Evolutionary conservation across 176 grass and related monocot genomes (phyloP), one percentile per base, ranked within the genome.

Genomic region (Tillandsia fasciculata): DNA sequence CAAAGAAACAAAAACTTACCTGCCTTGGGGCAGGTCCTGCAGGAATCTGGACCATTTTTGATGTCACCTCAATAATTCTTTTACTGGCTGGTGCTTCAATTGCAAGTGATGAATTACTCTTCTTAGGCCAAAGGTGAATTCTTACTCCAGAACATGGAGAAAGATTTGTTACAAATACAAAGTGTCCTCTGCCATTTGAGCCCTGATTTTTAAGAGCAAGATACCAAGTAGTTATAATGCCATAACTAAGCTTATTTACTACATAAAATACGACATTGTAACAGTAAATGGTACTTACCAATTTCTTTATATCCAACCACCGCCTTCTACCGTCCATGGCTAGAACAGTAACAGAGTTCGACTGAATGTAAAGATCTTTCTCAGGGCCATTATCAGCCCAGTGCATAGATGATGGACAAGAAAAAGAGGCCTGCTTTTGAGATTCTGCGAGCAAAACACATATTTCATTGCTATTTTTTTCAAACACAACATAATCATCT

Each of bases 161-260:
- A 73, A 97, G 82, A 90, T 97, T 97, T 81, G 89, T 97, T 66
- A 93, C 94, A 78, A 97, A 91, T 73, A 86, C 82, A 81, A 97
- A 97, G 63, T 97, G 76, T 42, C 87, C 77, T 86, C 68, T 85
- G 29, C 75, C 84, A 73, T 89, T 83, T 66, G 80, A 86, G 74
- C 86, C 89, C 94, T 96, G 72, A 11, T 52, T 77, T 42, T 28
- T 10, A 63, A 69, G 33, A 52, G 5, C 26, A 77, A 77, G 49
- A 49, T 74, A 47, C 13, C 71, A 79, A 61, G 53, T 2, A 51
- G 56, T 51, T 56, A 77, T 70, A 79, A 2, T 12, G 68, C 11
- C 15, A 67, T 75, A 53, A 82, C 66, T 14, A 63, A 50, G 26
- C 53, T 53, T 13, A 10, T 14, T 20, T 11, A 47, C 24, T 7